phyloP scores from a whole-genome alignment of 371 early-diverging fungal genomes.

The Saksenaea oblongispora region DNA sequence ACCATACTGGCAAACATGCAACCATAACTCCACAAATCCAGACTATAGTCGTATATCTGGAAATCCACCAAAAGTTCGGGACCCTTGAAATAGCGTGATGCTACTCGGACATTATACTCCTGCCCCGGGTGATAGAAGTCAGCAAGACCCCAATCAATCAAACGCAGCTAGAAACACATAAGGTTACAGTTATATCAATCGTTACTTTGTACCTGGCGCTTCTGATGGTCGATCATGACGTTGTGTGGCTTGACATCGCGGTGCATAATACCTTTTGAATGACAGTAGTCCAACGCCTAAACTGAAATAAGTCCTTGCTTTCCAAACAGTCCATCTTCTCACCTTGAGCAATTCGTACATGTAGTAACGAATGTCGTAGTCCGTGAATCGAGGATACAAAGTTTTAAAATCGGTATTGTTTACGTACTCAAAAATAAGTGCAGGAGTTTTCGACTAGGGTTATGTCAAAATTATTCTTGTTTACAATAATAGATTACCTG shows the following conservation, averaged over 20 bases:
- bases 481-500: constrained; percentile 49
- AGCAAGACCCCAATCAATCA: constrained; percentile 99
- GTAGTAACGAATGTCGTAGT: constrained; percentile 95
- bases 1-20: constrained; percentile 99
- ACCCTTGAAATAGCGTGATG: constrained; percentile 98
- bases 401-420: constrained; percentile 79
- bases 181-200: constrained; percentile 12
- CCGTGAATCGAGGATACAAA: constrained; percentile 76
- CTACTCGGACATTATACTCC: constrained; percentile 98
- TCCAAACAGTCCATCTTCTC: background rate
- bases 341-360: constrained; percentile 95
- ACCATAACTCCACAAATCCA: constrained; percentile 99
- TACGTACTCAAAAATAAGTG: constrained; percentile 96
- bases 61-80: constrained; percentile 99
- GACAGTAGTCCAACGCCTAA: constrained; percentile 95
- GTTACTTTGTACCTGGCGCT: constrained; percentile 65
- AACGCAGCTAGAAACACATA: constrained; percentile 65
- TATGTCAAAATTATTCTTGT: background rate
- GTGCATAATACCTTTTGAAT: constrained; percentile 99
- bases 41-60: constrained; percentile 97
- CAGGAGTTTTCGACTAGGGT: constrained; percentile 84
- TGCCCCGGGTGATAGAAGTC: constrained; percentile 99
- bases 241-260: constrained; percentile 99
- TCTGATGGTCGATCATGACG: constrained; percentile 98
- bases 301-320: background rate